Conservation (phyloP, 1,284 basidiomycete genomes). For the Hymenochaete sp. region DNA sequence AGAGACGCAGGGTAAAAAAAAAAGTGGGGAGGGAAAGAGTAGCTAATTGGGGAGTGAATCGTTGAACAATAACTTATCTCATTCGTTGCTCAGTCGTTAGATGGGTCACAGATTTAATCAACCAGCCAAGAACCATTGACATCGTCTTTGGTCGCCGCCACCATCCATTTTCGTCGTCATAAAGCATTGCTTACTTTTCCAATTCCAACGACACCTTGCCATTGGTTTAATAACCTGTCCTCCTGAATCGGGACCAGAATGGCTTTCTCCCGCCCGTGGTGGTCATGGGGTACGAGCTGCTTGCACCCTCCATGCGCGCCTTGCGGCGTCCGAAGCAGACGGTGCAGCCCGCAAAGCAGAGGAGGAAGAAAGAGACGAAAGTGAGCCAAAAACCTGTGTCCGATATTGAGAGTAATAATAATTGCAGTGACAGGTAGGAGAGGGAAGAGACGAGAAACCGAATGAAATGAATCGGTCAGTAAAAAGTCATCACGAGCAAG, state of each 20-base stretch:
- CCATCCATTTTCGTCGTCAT: too few relatives aligned
- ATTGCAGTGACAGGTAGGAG: too few relatives aligned
- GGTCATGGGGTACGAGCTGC: slow-evolving; percentile 24
- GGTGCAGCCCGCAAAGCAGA: slow-evolving; percentile 54
- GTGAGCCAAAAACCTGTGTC: slow-evolving; percentile 66
- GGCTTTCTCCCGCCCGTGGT: slow-evolving; percentile 9
- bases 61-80: too few relatives aligned
- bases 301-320: slow-evolving; percentile 36
- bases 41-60: too few relatives aligned
- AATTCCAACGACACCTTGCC: too few relatives aligned
- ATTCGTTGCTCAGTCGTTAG: too few relatives aligned
- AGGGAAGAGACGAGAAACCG: not conserved
- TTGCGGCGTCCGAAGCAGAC: slow-evolving; percentile 60
- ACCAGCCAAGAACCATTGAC: too few relatives aligned
- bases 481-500: not conserved
- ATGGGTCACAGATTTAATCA: too few relatives aligned
- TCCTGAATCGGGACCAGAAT: slow-evolving; percentile 16
- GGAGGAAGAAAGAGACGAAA: slow-evolving; percentile 54
- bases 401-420: not conserved
- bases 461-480: not conserved
- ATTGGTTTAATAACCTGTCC: not conserved
- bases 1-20: too few relatives aligned
- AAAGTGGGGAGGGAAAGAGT: too few relatives aligned
- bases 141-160: too few relatives aligned
- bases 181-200: too few relatives aligned